Conservation (phyloP, 345 rosid genomes). For the Carallia brachiata region DNA sequence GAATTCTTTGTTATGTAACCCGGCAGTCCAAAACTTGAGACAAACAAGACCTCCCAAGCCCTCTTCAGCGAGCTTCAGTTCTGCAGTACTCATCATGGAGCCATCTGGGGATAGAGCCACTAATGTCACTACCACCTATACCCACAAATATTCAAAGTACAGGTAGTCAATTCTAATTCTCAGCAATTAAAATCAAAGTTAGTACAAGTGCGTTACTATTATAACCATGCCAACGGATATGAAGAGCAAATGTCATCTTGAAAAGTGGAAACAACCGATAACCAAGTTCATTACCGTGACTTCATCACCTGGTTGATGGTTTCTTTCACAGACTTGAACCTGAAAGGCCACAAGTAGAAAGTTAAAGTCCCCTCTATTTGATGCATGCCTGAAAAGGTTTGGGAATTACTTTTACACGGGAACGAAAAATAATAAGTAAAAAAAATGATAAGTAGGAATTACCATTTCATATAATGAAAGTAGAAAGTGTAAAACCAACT, state of each 20-base stretch:
- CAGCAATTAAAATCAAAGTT: neutral
- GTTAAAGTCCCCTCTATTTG: no score
- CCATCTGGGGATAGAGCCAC: slow-evolving; percentile 80
- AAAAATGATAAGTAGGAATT: no score
- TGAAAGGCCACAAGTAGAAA: slow-evolving; percentile 17
- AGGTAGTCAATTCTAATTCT: neutral
- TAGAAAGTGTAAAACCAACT: neutral
- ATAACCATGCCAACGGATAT: neutral
- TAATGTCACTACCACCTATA: slow-evolving; percentile 71
- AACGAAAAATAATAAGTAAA: no score
- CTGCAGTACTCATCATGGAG: slow-evolving; percentile 75
- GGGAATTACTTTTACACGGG: no score
- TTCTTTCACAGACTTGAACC: slow-evolving; percentile 98
- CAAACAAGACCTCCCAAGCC: slow-evolving; percentile 81
- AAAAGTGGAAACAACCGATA: neutral
- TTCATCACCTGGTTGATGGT: slow-evolving; percentile 92
- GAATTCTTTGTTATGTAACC: slow-evolving; percentile 55
- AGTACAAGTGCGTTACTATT: no score
- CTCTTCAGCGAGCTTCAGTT: slow-evolving; percentile 83
- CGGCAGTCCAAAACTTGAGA: slow-evolving; percentile 79
- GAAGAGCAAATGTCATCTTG: neutral
- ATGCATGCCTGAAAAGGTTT: no score
- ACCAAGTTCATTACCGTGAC: slow-evolving; percentile 56
- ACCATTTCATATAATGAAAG: neutral
- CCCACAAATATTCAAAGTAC: slow-evolving; percentile 21